A percentile compares a stretch with the other conserved stretches of the same genome.
These are phyloP conservation scores for Fusarium coicis DNA, from an alignment of 2,329 filamentous ascomycete genomes.

Conservation along the genomic window DNA sequence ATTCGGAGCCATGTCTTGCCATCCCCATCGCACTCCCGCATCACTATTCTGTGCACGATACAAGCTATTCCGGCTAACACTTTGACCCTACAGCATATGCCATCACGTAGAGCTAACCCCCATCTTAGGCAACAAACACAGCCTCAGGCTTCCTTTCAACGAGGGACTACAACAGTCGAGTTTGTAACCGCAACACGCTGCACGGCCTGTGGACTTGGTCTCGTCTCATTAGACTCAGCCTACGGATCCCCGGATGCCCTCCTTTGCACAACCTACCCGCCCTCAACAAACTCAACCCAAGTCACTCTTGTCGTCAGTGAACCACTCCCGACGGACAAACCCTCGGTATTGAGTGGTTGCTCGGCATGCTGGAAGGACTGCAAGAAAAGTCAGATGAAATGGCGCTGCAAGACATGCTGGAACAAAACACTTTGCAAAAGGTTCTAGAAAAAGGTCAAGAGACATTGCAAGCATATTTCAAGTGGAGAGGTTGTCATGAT, in stretches of 20 bases:
- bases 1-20: background rate
- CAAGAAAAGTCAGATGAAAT: background rate
- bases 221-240: too few relatives aligned
- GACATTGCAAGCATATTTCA: background rate
- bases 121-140: background rate
- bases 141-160: too few relatives aligned
- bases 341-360: background rate
- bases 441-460: fast-evolving
- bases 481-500: background rate
- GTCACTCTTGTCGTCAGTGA: too few relatives aligned
- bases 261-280: background rate
- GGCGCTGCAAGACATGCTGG: background rate
- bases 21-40: background rate
- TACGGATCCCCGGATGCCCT: background rate
- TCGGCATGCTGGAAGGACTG: background rate
- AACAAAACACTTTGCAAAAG: background rate
- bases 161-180: fast-evolving
- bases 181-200: background rate
- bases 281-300: too few relatives aligned
- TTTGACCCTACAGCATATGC: background rate
- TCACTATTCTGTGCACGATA: background rate
- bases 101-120: background rate
- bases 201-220: background rate
- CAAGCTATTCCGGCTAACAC: background rate
- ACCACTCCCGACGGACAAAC: background rate